Evolutionary conservation across 441 rosid genomes (phyloP).

Genomic region (Erysimum cheiri): DNA sequence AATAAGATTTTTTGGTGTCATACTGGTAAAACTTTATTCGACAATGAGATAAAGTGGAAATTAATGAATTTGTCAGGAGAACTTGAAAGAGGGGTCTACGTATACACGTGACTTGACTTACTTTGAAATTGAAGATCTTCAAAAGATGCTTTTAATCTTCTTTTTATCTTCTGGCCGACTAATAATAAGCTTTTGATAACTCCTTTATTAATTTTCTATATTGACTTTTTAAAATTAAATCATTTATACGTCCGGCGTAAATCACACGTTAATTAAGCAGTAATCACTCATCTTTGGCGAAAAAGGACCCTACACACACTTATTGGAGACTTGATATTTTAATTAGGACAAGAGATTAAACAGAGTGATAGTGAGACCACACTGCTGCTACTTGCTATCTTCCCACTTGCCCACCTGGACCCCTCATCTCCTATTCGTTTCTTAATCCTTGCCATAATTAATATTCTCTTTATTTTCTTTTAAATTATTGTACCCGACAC

Average conservation of each 20-base stretch:
- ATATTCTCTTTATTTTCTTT: constrained; percentile 2
- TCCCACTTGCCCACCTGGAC: constrained; percentile 43
- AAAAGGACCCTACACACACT: constrained; percentile 13
- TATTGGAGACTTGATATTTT: background rate
- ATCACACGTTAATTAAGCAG: constrained; percentile 13
- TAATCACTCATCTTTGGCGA: constrained; percentile 22
- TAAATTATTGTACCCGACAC: background rate
- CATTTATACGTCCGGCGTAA: constrained; percentile 18
- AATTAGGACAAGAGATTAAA: constrained; percentile 19
- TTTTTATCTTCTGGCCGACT: constrained; percentile 19
- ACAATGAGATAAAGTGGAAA: constrained; percentile 24
- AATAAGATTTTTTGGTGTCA: constrained; percentile 20
- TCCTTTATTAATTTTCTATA: background rate
- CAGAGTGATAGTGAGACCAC: constrained; percentile 39
- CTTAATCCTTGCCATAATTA: constrained; percentile 12
- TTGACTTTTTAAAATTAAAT: background rate
- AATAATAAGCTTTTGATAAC: background rate
- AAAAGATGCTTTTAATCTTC: constrained; percentile 28
- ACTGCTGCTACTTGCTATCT: constrained; percentile 26
- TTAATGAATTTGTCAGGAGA: constrained; percentile 26
- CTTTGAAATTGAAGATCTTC: constrained; percentile 20
- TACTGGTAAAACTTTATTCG: constrained; percentile 28
- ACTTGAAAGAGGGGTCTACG: constrained; percentile 18
- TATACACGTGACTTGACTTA: constrained; percentile 44
- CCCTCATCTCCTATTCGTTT: constrained; percentile 28